phyloP scores from a whole-genome alignment of 148 eudicot species.

The Rhododendron molle region DNA sequence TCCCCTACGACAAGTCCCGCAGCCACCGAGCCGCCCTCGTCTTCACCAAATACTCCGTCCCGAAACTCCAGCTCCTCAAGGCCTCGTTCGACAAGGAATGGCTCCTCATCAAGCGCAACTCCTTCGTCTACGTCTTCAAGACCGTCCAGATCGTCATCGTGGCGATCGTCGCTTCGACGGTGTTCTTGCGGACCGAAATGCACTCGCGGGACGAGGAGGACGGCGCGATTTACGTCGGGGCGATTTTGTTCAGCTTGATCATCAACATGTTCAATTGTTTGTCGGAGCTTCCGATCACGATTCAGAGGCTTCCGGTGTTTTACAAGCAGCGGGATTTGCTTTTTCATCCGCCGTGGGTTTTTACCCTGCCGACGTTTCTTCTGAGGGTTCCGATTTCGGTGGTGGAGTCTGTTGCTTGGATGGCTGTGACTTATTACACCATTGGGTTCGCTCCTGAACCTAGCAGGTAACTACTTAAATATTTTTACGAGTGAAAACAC shows the following conservation, averaged over 20 bases:
- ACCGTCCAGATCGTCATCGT: constrained; percentile 56
- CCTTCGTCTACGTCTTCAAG: constrained; percentile 66
- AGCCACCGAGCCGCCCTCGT: constrained; percentile 62
- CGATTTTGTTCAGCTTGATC: constrained; percentile 51
- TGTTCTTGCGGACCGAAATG: constrained; percentile 55
- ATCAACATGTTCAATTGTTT: constrained; percentile 72
- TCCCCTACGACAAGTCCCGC: constrained; percentile 51
- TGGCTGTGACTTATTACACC: constrained; percentile 61
- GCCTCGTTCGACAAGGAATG: constrained; percentile 74
- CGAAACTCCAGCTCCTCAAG: constrained; percentile 53
- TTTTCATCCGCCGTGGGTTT: constrained; percentile 84
- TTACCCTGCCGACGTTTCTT: constrained; percentile 62
- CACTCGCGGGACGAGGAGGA: constrained; percentile 47
- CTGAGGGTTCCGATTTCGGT: constrained; percentile 71
- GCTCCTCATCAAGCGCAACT: constrained; percentile 64
- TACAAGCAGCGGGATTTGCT: constrained; percentile 75
- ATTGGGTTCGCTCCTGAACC: constrained; percentile 90
- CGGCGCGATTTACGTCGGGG: constrained; percentile 64
- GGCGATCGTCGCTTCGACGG: constrained; percentile 53
- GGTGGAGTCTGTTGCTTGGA: constrained; percentile 64
- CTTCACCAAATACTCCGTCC: constrained; percentile 44
- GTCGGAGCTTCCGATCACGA: constrained; percentile 54
- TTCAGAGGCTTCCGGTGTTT: constrained; percentile 72
- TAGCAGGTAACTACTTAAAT: constrained; percentile 47
- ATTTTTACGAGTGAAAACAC: too few relatives aligned